Base-by-base conservation (phyloP, 371 early-diverging fungal species). In the Circinella minor region DNA sequence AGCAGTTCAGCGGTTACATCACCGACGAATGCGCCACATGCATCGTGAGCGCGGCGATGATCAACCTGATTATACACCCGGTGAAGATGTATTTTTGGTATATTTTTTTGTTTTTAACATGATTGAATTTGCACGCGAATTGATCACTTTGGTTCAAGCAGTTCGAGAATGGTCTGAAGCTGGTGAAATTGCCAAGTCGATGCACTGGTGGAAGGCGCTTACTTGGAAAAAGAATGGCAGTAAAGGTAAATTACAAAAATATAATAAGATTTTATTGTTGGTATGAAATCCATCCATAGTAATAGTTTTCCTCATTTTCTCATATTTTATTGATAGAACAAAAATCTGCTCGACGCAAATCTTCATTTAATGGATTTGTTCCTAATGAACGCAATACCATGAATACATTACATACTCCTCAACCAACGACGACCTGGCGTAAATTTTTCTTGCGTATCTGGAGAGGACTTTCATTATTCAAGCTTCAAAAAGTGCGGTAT, bases 31-130 rank as follows among this genome's bases (percentile, higher is more conserved):
- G 6, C 66, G 65, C 3, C 46, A 67, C n/a, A 43, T 43, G 11
- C 62, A 43, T 43, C 61, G 38, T 10, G 51, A 15, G 15, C 49
- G 51, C 17, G 17, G 48, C 11, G 55, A 64, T 1, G 46, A n/a
- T 1, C 38, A 27, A 20, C 9, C 51, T 51, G 46, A 13, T 5
- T 34, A 36, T 39, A 74, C 55, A 55, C 76, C 74, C 55, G 86
- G 86, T 14, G 92, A 94, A 73, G 91, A 90, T 66, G 85, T 92
- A 9, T 91, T 91, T 43, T 68, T 90, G 65, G 91, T 92, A 9
- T 90, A 91, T 71, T 93, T 92, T 65, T 94, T 92, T 69, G 90
- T 92, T 10, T 93, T 92, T 70, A 87, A 90, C 47, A 81, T 92
- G 75, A 88, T 85, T 73, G 92, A 93, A 72, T 92, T 93, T 55